These are phyloP conservation scores for Pseudogymnoascus sp. DNA, from an alignment of 2,329 filamentous ascomycete genomes.

Conservation along the genomic window DNA sequence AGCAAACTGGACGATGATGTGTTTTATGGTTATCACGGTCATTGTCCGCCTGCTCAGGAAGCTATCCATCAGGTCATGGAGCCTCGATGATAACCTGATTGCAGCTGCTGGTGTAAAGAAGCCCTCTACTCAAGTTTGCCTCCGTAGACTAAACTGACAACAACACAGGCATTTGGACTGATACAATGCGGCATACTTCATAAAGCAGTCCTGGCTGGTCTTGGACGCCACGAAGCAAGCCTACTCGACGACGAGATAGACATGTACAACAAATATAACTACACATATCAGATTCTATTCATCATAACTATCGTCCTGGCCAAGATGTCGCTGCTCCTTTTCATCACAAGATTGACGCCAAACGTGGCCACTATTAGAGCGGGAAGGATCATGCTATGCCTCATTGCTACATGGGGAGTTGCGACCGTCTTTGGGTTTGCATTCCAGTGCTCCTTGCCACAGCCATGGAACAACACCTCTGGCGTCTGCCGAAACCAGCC, in stretches of 20 bases:
- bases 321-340: conserved; percentile 22
- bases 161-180: not conserved
- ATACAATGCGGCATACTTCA: conserved; percentile 10
- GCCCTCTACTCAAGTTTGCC: not conserved
- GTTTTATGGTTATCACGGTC: not conserved
- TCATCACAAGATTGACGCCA: conserved; percentile 18
- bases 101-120: not conserved
- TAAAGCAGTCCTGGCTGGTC: conserved; percentile 15
- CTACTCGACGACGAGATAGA: not conserved
- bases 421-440: conserved; percentile 18
- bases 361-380: conserved; percentile 13
- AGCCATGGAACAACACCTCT: conserved; percentile 20
- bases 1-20: conserved; percentile 5
- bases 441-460: conserved; percentile 23
- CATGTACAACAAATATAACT: conserved; percentile 18
- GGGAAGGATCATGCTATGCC: conserved; percentile 13
- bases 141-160: not conserved
- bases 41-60: conserved; percentile 1
- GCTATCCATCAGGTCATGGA: conserved; percentile 1
- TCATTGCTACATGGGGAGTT: conserved; percentile 19
- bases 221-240: conserved; percentile 26
- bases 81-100: not conserved
- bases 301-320: conserved; percentile 21
- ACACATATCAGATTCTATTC: conserved; percentile 23
- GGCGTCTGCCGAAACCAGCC: not conserved